Evolutionary conservation across 106 monocot genomes (phyloP).

Genomic region (Acorus gramineus): DNA sequence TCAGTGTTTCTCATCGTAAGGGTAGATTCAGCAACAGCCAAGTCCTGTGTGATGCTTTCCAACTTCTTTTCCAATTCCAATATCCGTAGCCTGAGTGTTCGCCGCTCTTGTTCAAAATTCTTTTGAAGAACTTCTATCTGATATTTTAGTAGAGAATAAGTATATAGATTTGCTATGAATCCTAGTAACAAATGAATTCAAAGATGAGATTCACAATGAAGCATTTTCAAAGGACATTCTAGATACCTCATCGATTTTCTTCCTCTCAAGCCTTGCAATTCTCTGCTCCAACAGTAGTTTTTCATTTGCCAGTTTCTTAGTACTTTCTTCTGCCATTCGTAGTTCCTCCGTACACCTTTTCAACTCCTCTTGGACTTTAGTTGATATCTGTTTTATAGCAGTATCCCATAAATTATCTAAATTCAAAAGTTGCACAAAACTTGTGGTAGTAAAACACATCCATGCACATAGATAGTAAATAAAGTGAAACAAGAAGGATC

Average conservation of each 20-base stretch:
- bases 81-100: constrained; percentile 30
- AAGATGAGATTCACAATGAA: no score
- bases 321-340: constrained; percentile 49
- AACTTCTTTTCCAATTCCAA: constrained; percentile 63
- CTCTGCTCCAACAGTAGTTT: constrained; percentile 72
- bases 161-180: neutral
- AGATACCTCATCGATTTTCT: constrained; percentile 73
- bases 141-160: neutral
- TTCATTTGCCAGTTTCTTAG: constrained; percentile 49
- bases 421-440: no score
- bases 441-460: neutral
- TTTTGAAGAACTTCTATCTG: constrained; percentile 44
- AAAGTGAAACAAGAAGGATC: constrained; percentile 2
- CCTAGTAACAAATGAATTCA: neutral
- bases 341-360: constrained; percentile 43
- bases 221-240: no score
- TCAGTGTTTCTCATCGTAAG: constrained; percentile 46
- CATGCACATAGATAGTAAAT: neutral
- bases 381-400: constrained; percentile 27
- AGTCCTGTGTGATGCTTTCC: constrained; percentile 28
- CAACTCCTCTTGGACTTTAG: constrained; percentile 52
- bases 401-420: no score
- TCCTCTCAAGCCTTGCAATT: constrained; percentile 61
- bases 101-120: constrained; percentile 49
- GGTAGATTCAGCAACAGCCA: constrained; percentile 53